Evolutionary conservation across 2,329 filamentous ascomycete genomes (phyloP).

Genomic region (Neonectria coccinea): DNA sequence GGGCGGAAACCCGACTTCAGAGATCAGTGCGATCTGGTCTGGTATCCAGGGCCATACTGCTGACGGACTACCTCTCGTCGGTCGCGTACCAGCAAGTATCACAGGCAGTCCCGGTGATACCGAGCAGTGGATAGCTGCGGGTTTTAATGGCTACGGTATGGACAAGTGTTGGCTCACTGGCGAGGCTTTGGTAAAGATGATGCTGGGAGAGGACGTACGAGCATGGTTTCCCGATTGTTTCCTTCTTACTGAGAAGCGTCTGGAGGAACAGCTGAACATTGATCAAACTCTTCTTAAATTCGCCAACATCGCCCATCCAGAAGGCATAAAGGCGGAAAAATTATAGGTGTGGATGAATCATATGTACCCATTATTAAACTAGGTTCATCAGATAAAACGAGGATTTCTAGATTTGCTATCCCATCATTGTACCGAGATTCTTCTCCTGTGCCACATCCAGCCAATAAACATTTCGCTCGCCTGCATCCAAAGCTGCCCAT

Average conservation of each 20-base stretch:
- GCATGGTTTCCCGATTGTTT: slow-evolving; percentile 37
- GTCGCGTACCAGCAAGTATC: slow-evolving; percentile 51
- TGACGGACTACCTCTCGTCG: slow-evolving; percentile 61
- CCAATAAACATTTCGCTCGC: slow-evolving; percentile 36
- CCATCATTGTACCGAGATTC: slow-evolving; percentile 38
- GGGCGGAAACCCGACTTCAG: slow-evolving; percentile 39
- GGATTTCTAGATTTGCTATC: slow-evolving; percentile 1
- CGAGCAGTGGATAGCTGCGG: slow-evolving; percentile 62
- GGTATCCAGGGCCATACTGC: slow-evolving; percentile 59
- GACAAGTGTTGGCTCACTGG: slow-evolving; percentile 62
- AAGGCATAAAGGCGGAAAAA: slow-evolving; percentile 6
- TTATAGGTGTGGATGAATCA: neutral
- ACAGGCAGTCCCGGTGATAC: slow-evolving; percentile 33
- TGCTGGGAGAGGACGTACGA: slow-evolving; percentile 40
- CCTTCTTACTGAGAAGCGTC: slow-evolving; percentile 24
- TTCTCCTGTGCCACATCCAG: slow-evolving; percentile 32
- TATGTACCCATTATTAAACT: too few relatives aligned
- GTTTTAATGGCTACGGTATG: slow-evolving; percentile 64
- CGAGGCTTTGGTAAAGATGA: slow-evolving; percentile 49
- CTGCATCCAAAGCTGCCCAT: slow-evolving; percentile 33
- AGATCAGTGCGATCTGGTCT: slow-evolving; percentile 58
- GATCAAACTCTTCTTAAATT: slow-evolving; percentile 24
- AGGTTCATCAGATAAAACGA: neutral
- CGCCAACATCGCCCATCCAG: slow-evolving; percentile 12
- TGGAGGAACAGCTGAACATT: slow-evolving; percentile 10